These are phyloP conservation scores for Pyrenophora seminiperda DNA, from an alignment of 2,329 filamentous ascomycete species.

Conservation along the genomic window DNA sequence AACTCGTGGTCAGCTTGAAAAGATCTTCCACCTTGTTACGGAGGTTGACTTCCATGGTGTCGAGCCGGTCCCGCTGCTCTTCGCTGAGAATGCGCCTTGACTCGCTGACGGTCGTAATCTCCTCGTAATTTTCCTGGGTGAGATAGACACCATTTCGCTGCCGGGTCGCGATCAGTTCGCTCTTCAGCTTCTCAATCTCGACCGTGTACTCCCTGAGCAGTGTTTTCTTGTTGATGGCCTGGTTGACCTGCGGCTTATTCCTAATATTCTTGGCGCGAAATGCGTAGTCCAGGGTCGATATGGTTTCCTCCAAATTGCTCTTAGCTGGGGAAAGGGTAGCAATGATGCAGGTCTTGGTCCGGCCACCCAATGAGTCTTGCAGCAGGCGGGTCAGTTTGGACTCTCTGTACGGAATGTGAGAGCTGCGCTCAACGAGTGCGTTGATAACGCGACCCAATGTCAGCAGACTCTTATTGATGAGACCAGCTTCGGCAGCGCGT, in stretches of 20 bases:
- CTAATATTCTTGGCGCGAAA: conserved; percentile 98
- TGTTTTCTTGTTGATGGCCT: conserved; percentile 89
- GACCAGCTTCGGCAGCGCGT: conserved; percentile 87
- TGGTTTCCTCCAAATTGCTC: conserved; percentile 95
- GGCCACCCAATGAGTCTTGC: conserved; percentile 93
- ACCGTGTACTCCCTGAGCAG: conserved; percentile 85
- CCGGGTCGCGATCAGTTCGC: conserved; percentile 87
- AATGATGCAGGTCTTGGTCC: conserved; percentile 98
- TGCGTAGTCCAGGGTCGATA: conserved; percentile 96
- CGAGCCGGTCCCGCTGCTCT: conserved; percentile 89
- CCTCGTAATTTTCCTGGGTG: conserved; percentile 84
- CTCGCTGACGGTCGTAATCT: conserved; percentile 89
- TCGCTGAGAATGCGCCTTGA: conserved; percentile 88
- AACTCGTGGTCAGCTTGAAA: conserved; percentile 81
- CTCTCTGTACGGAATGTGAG: conserved; percentile 91
- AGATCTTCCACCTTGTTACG: conserved; percentile 94
- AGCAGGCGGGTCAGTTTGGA: conserved; percentile 93
- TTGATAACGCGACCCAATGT: conserved; percentile 97
- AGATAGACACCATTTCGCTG: conserved; percentile 96
- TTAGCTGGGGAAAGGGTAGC: conserved; percentile 94
- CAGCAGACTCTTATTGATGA: conserved; percentile 97
- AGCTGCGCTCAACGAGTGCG: conserved; percentile 85
- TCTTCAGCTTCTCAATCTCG: conserved; percentile 94
- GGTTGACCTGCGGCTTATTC: conserved; percentile 96
- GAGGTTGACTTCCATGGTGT: conserved; percentile 87